These are phyloP conservation scores for Ramaria rubella DNA, from an alignment of 768 basidiomycete genomes.

Conservation along the genomic window DNA sequence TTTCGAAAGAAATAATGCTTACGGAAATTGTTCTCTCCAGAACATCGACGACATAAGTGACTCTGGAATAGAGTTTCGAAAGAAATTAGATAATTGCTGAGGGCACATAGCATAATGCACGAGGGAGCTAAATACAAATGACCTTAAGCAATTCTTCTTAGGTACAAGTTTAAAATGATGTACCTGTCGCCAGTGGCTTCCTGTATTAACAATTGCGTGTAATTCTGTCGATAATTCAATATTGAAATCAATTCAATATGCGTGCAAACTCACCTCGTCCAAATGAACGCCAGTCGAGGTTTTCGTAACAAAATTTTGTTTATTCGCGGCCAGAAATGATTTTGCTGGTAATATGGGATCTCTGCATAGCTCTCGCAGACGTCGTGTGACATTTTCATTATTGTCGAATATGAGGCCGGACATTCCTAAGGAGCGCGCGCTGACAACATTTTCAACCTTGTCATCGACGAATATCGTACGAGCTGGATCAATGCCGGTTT, in stretches of 20 bases:
- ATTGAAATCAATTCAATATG: not conserved
- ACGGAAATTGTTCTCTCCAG: not conserved
- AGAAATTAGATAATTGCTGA: not conserved
- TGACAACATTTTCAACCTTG: constrained; percentile 51
- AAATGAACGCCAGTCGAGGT: constrained; percentile 37
- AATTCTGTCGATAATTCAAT: constrained; percentile 30
- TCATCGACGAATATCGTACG: constrained; percentile 53
- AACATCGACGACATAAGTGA: not conserved
- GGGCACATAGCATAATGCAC: not conserved
- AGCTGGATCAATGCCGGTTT: constrained; percentile 39
- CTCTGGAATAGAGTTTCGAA: not conserved
- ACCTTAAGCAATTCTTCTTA: not conserved
- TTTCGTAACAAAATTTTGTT: constrained; percentile 37
- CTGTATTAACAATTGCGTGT: constrained; percentile 51
- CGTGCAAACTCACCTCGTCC: constrained; percentile 23
- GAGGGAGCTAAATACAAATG: not conserved
- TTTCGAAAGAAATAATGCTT: not conserved
- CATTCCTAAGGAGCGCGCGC: constrained; percentile 51
- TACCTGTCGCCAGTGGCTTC: constrained; percentile 44
- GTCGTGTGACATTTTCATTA: constrained; percentile 33
- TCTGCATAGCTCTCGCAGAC: constrained; percentile 41
- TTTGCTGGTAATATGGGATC: constrained; percentile 40
- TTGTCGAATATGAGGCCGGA: constrained; percentile 48
- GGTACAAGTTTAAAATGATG: constrained; percentile 2
- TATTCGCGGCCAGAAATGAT: constrained; percentile 35